Evolutionary conservation across 2,329 filamentous ascomycete species (phyloP), one percentile per base, ranked within the genome.

Genomic region (Pseudogymnoascus destructans): DNA sequence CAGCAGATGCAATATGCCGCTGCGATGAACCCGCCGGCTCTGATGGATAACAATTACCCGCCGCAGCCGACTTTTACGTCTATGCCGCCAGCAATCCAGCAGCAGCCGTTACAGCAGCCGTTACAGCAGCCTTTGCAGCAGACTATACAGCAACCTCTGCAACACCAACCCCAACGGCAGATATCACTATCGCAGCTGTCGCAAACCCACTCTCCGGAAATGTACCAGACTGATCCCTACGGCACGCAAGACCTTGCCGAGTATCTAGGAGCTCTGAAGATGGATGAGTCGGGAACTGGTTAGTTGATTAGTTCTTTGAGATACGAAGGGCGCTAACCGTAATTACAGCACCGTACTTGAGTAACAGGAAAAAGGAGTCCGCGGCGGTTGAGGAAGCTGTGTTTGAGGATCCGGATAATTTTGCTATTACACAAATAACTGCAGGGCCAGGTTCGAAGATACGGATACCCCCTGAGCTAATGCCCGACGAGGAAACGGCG

Each of bases 241-340:
- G 82, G 80, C 27, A 80, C 86, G 58, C 80, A 85, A 36, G 85
- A 87, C 66, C 77, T 95, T 2, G 82, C 85, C 10, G 87, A 95
- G 66, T 81, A 93, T 9, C 76, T 97, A 36, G 92, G 92, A 6
- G 86, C 89, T 40, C 76, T 97, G 11, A 91, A 88, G 67, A 89
- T 97, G 65, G 86, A 95, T 61, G 87, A 92, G 67, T 85, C 82
- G 38, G 92, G 90, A 61, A 86, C 90, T 69, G 90, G 88, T 93
- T 77, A 72, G 82, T 63, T 30, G 25, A n/a, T 35, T 54, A 5
- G 11, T 7, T 15, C 11, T 19, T 60, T 33, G 25, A 9, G 17
- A 46, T 54, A 52, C 55, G 58, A 68, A 35, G 35, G 21, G 30
- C 23, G 40, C 62, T 63, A 61, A 66, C 13, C 5, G 6, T 40